Evolutionary conservation across 495 filamentous ascomycete species (phyloP).

Genomic region (Xylaria venustula): DNA sequence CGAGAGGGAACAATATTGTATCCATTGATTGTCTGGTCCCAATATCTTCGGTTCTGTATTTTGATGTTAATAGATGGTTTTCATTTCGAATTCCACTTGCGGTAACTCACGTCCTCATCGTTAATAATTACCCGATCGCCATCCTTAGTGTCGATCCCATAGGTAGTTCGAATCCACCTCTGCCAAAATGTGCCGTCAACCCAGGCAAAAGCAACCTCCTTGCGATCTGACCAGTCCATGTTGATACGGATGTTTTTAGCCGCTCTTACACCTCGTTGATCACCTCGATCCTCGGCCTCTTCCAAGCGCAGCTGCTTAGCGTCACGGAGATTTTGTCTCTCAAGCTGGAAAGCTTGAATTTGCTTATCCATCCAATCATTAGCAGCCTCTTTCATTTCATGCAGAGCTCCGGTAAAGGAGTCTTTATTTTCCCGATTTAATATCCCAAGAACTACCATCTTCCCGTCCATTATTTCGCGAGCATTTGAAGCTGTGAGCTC

Average conservation of each 20-base stretch:
- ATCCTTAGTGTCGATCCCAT: conserved; percentile 79
- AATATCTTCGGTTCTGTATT: conserved; percentile 80
- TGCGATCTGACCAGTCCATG: conserved; percentile 81
- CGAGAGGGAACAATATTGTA: conserved; percentile 84
- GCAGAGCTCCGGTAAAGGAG: conserved; percentile 73
- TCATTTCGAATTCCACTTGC: background rate
- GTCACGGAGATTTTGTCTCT: conserved; percentile 88
- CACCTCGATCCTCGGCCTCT: conserved; percentile 90
- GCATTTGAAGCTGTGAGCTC: conserved; percentile 91
- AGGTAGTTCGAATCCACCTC: conserved; percentile 90
- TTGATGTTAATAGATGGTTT: conserved; percentile 9
- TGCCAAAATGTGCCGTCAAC: conserved; percentile 98
- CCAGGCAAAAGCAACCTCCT: conserved; percentile 96
- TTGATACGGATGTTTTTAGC: conserved; percentile 91
- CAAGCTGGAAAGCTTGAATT: conserved; percentile 80
- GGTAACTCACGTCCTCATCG: conserved; percentile 83
- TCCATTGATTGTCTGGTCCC: conserved; percentile 88
- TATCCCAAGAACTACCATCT: conserved; percentile 88
- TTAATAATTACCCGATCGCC: conserved; percentile 95
- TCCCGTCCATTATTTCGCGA: conserved; percentile 89
- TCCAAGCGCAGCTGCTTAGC: conserved; percentile 93
- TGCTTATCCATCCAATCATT: conserved; percentile 98
- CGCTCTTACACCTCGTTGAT: conserved; percentile 79
- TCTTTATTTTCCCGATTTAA: conserved; percentile 75
- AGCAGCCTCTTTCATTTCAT: conserved; percentile 93